Evolutionary conservation across 2,329 filamentous ascomycete genomes (phyloP).

Genomic region (Teratosphaeria nubilosa): DNA sequence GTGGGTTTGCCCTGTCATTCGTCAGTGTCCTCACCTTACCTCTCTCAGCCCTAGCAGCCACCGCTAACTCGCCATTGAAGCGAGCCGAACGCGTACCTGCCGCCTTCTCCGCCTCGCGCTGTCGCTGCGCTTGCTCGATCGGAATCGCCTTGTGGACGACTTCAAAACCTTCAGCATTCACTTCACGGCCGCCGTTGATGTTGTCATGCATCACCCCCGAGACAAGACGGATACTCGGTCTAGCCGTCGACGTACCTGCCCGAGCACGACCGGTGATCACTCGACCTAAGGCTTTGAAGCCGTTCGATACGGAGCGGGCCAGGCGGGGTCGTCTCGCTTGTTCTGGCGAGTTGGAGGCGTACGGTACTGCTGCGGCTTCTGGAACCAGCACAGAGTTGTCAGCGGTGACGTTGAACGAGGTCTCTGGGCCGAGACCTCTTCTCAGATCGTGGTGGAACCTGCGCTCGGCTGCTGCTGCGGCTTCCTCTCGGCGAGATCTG

Average conservation of each 20-base stretch:
- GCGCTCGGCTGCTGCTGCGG: not conserved
- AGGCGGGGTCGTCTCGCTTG: not conserved
- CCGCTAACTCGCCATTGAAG: not conserved
- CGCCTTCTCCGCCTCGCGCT: not conserved
- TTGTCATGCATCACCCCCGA: not conserved
- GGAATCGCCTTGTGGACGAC: not conserved
- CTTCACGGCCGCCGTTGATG: not conserved
- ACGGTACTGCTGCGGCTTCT: not conserved
- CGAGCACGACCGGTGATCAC: not conserved
- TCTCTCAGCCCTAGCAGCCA: not conserved
- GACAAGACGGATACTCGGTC: not conserved
- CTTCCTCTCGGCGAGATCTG: not conserved
- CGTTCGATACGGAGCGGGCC: not conserved
- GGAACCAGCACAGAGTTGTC: not conserved
- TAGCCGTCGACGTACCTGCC: not conserved
- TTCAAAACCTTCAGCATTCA: not conserved
- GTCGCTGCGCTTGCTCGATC: not conserved
- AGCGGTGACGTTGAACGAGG: not conserved
- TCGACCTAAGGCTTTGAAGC: not conserved
- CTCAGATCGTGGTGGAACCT: not conserved
- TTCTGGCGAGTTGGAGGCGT: not conserved
- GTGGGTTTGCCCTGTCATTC: not conserved
- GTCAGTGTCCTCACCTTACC: not conserved
- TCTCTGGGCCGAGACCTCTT: not conserved
- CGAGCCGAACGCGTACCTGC: not conserved